Conservation (phyloP, 1,284 basidiomycete species). For the Irpex rosettiformis region DNA sequence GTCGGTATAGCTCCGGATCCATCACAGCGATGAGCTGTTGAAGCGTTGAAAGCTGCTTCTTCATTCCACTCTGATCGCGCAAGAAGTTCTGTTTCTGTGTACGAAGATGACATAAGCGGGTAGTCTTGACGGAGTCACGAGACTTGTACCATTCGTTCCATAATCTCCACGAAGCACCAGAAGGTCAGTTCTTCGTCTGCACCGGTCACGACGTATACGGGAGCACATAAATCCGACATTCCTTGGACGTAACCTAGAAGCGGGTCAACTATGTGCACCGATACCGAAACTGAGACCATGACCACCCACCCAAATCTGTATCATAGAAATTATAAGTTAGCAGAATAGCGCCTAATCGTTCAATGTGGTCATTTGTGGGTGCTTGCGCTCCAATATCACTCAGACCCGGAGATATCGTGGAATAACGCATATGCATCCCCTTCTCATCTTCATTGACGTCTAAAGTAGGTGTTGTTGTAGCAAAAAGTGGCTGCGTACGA, state of each 20-base stretch:
- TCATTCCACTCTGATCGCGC: constrained; percentile 98
- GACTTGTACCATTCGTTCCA: constrained; percentile 85
- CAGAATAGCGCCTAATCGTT: constrained; percentile 75
- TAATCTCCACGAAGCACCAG: constrained; percentile 94
- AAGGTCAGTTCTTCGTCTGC: constrained; percentile 90
- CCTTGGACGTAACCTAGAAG: constrained; percentile 84
- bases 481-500: constrained; percentile 84
- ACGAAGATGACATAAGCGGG: constrained; percentile 3
- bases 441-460: constrained; percentile 47
- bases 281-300: constrained; percentile 1
- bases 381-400: constrained; percentile 79
- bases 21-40: constrained; percentile 90
- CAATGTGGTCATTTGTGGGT: constrained; percentile 84
- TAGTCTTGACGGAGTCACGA: not conserved
- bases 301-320: constrained; percentile 76
- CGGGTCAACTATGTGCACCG: constrained; percentile 8
- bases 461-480: constrained; percentile 35
- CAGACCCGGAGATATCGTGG: constrained; percentile 67
- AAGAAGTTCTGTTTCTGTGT: constrained; percentile 88
- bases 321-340: constrained; percentile 93
- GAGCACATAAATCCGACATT: constrained; percentile 96
- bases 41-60: constrained; percentile 83
- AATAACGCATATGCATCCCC: constrained; percentile 46
- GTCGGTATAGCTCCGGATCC: constrained; percentile 91
- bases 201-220: constrained; percentile 89